Base-by-base conservation (phyloP, 2,329 filamentous ascomycete species). In the Hymenoscyphus albidus region DNA sequence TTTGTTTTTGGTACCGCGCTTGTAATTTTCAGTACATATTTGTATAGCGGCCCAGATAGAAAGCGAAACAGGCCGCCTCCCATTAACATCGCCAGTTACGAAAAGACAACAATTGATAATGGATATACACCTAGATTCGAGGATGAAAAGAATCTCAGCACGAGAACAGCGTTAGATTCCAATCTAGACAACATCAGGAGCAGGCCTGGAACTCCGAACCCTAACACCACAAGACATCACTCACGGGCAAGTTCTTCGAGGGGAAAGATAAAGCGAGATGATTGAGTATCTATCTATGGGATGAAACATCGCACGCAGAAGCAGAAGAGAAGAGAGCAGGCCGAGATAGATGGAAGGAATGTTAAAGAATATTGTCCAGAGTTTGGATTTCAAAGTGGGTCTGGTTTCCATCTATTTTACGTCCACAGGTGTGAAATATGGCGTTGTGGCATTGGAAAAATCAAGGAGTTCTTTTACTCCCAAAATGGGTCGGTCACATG, bases 21-120 rank as follows among this genome's bases (percentile, higher is more conserved):
- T 59, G 93, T 98, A 9, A 79, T 97, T 0, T 82, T 86, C 54
- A 89, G 93, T 2, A 96, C 92, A 1, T 97, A 93, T 75, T 82
- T 97, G 16, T 97, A 97, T 80, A 92, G 86, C 66, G 83, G 84
- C 5, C 83, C 87, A 0, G 85, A 92, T 68, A 80, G 83, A 22
- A 81, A 80, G 67, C 81, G 84, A 62, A 79, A 77, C 38, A 85
- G 87, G 16, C 86, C 91, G 27, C 80, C 85, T 0, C 86, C 89
- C 0, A 86, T 92, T 71, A 84, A 80, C 68, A 88, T 93, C 66
- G 88, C 88, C 58, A 86, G 81, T 68, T 93, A 90, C 73, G 92
- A 97, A 75, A 95, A 96, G 78, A 76, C 73, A 1, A 76, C 74
- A 3, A 75, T 76, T 40, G 75, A 76, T 62, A 70, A 71, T 59